phyloP scores from a whole-genome alignment of 2,329 filamentous ascomycete genomes.

The Teratosphaeria gauchensis region DNA sequence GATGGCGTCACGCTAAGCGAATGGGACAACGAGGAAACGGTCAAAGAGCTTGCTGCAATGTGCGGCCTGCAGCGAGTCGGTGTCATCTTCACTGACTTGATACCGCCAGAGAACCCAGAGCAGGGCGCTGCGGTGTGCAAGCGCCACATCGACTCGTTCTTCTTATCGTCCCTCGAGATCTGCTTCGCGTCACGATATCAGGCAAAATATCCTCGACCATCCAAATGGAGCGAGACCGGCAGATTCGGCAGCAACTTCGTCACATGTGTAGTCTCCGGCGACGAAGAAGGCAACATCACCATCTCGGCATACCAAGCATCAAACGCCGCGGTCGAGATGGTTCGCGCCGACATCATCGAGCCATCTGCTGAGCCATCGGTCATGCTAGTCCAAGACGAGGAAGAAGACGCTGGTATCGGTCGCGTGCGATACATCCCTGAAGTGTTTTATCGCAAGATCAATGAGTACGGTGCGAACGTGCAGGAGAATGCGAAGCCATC shows the following conservation, averaged over 20 bases:
- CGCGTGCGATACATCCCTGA: slow-evolving; percentile 87
- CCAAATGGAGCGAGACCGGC: slow-evolving; percentile 95
- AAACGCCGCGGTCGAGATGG: slow-evolving; percentile 94
- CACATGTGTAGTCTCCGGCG: slow-evolving; percentile 89
- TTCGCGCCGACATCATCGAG: slow-evolving; percentile 86
- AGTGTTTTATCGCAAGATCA: slow-evolving; percentile 90
- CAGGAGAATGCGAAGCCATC: slow-evolving; percentile 95
- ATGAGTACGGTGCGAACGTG: slow-evolving; percentile 92
- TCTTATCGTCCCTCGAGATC: slow-evolving; percentile 83
- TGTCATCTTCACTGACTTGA: slow-evolving; percentile 87
- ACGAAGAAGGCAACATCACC: slow-evolving; percentile 76
- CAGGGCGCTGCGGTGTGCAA: slow-evolving; percentile 84
- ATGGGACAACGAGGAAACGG: slow-evolving; percentile 74
- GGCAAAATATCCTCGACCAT: slow-evolving; percentile 76
- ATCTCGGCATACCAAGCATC: slow-evolving; percentile 92
- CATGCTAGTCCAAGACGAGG: slow-evolving; percentile 90
- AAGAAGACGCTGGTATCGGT: slow-evolving; percentile 63
- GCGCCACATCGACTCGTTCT: slow-evolving; percentile 90
- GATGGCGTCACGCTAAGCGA: slow-evolving; percentile 79
- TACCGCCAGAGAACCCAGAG: slow-evolving; percentile 58
- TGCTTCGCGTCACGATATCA: slow-evolving; percentile 82
- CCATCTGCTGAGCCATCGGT: slow-evolving; percentile 84
- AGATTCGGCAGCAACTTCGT: slow-evolving; percentile 94
- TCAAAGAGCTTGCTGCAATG: slow-evolving; percentile 68
- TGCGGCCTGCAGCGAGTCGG: slow-evolving; percentile 85